Conservation (phyloP, 2,329 filamentous ascomycete species). For the Exophiala bonariae region DNA sequence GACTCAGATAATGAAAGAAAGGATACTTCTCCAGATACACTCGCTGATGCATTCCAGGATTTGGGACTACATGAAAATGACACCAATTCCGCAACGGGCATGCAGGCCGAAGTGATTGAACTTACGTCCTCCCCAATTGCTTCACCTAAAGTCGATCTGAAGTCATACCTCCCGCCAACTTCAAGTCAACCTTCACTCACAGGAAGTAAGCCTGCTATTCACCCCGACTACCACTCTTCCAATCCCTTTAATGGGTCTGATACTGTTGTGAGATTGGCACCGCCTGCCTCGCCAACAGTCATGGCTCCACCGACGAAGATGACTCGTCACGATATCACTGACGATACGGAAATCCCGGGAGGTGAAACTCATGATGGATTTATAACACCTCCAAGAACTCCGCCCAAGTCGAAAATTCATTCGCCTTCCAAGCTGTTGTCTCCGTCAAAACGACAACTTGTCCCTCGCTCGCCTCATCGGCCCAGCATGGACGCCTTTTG, state of each 20-base stretch:
- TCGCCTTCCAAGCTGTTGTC: slow-evolving; percentile 40
- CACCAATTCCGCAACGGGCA: slow-evolving; percentile 25
- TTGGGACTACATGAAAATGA: slow-evolving; percentile 35
- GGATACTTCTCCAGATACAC: slow-evolving; percentile 31
- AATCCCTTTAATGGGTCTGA: slow-evolving; percentile 17
- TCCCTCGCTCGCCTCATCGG: slow-evolving; percentile 52
- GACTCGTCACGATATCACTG: neutral
- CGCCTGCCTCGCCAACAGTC: slow-evolving; percentile 11
- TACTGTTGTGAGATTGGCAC: slow-evolving; percentile 7
- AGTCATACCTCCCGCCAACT: neutral
- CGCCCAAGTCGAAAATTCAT: slow-evolving; percentile 29
- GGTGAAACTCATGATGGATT: neutral
- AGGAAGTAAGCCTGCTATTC: no score
- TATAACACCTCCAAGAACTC: slow-evolving; percentile 33
- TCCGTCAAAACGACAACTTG: slow-evolving; percentile 46
- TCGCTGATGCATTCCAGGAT: slow-evolving; percentile 34
- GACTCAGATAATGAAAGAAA: slow-evolving; percentile 26
- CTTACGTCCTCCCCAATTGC: slow-evolving; percentile 21
- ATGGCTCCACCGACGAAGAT: slow-evolving; percentile 11
- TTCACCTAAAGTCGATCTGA: slow-evolving; percentile 6
- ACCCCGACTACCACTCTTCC: no score
- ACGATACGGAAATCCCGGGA: neutral
- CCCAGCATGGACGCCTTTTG: slow-evolving; percentile 56
- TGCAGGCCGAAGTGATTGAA: slow-evolving; percentile 26
- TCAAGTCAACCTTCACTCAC: no score